Conservation (phyloP, 1,284 basidiomycete species). For the Retiboletus fuscus region DNA sequence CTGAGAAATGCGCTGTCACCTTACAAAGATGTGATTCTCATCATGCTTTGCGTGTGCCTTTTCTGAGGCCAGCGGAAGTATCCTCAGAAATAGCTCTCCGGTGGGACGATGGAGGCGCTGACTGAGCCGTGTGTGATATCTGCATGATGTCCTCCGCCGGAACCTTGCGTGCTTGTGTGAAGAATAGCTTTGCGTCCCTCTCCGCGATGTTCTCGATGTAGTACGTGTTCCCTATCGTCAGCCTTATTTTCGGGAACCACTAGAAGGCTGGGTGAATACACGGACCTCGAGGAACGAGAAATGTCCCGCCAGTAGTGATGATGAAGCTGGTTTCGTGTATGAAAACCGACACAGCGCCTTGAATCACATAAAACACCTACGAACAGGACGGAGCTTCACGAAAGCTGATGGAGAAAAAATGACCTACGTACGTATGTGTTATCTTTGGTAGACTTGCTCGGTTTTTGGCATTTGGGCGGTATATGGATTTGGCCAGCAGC, state of each 20-base stretch:
- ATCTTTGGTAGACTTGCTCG: constrained; percentile 90
- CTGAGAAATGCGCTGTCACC: background rate
- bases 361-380: constrained; percentile 89
- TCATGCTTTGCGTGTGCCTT: constrained; percentile 37
- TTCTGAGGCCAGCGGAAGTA: constrained; percentile 35
- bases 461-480: constrained; percentile 83
- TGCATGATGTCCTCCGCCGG: constrained; percentile 36
- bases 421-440: constrained; percentile 88
- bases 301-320: constrained; percentile 86
- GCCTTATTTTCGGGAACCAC: constrained; percentile 7
- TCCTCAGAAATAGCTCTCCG: constrained; percentile 47
- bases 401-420: background rate
- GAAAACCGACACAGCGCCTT: constrained; percentile 88
- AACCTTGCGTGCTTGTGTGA: constrained; percentile 90
- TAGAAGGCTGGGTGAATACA: constrained; percentile 14
- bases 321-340: constrained; percentile 85
- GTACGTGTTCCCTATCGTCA: constrained; percentile 83
- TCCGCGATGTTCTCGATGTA: constrained; percentile 88
- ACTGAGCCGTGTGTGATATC: constrained; percentile 46
- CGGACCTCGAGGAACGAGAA: constrained; percentile 90
- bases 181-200: constrained; percentile 87
- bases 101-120: constrained; percentile 49
- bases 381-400: constrained; percentile 1
- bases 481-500: constrained; percentile 91
- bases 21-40: background rate